Evolutionary conservation across 1,284 basidiomycete species (phyloP).

Genomic region (Ustilago lituana): DNA sequence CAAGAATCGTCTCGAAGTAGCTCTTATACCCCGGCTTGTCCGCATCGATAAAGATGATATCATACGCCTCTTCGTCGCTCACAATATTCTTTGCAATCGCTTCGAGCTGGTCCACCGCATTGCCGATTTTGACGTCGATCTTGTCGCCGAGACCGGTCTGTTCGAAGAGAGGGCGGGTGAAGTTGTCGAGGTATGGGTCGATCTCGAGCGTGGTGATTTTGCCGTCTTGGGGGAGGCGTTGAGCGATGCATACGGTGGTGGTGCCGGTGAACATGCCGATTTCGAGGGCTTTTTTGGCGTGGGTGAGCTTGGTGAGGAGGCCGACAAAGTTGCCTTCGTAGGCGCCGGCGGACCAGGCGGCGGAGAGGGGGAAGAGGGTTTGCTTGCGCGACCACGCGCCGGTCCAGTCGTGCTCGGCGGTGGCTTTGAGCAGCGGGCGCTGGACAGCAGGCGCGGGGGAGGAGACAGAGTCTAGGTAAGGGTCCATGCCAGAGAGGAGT

Average conservation of each 20-base stretch:
- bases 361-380: constrained; percentile 37
- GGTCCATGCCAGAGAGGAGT: constrained; percentile 42
- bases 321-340: constrained; percentile 58
- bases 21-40: constrained; percentile 64
- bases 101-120: constrained; percentile 57
- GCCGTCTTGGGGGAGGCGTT: constrained; percentile 39
- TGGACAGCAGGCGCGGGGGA: constrained; percentile 34
- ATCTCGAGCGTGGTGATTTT: constrained; percentile 64
- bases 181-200: constrained; percentile 61
- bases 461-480: constrained; percentile 49
- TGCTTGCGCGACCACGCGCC: constrained; percentile 31
- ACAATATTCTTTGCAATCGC: constrained; percentile 28
- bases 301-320: constrained; percentile 40
- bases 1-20: constrained; percentile 60
- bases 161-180: constrained; percentile 59
- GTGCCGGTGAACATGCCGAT: constrained; percentile 62
- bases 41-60: constrained; percentile 68
- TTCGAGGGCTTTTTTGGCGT: constrained; percentile 51
- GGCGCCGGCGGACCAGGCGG: constrained; percentile 48
- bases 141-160: constrained; percentile 57
- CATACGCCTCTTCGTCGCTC: constrained; percentile 53
- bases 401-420: constrained; percentile 50
- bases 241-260: constrained; percentile 54
- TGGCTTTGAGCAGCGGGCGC: constrained; percentile 41
- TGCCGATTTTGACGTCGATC: constrained; percentile 60